A percentile compares a stretch with the other conserved stretches of the same genome.
These are phyloP conservation scores for Volvariella volvacea DNA, from an alignment of 1,284 basidiomycete genomes.

Conservation along the genomic window DNA sequence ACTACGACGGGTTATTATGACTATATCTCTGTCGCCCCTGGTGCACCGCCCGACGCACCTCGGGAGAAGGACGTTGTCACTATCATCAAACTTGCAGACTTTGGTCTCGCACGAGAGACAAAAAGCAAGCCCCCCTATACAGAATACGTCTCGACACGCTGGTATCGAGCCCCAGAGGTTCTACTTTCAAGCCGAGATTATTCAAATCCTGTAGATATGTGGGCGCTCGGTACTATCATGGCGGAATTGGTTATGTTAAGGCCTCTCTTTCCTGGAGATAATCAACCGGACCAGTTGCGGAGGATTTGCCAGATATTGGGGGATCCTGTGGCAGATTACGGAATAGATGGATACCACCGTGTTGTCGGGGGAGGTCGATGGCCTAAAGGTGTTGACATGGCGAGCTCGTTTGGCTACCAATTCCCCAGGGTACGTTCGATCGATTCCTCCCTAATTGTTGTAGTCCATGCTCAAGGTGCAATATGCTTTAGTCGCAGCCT, in stretches of 20 bases:
- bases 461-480: not conserved
- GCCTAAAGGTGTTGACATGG: slow-evolving; percentile 82
- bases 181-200: slow-evolving; percentile 89
- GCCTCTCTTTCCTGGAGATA: slow-evolving; percentile 96
- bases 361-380: slow-evolving; percentile 85
- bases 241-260: slow-evolving; percentile 94
- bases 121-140: slow-evolving; percentile 90
- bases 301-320: slow-evolving; percentile 89
- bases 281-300: slow-evolving; percentile 90
- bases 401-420: slow-evolving; percentile 78
- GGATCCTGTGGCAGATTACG: slow-evolving; percentile 85
- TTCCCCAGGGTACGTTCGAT: slow-evolving; percentile 72
- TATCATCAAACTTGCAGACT: slow-evolving; percentile 97
- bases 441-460: slow-evolving; percentile 8
- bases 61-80: slow-evolving; percentile 93
- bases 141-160: slow-evolving; percentile 97
- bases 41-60: slow-evolving; percentile 48
- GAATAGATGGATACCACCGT: slow-evolving; percentile 65
- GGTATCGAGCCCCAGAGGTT: slow-evolving; percentile 99
- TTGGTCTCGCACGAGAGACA: slow-evolving; percentile 93
- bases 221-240: slow-evolving; percentile 98
- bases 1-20: slow-evolving; percentile 97
- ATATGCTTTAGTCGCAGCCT: slow-evolving; percentile 57
- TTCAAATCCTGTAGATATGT: slow-evolving; percentile 97
- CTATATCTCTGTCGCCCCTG: slow-evolving; percentile 76